Conservation (phyloP, 179 eudicot genomes). For the Spergularia azorica region DNA sequence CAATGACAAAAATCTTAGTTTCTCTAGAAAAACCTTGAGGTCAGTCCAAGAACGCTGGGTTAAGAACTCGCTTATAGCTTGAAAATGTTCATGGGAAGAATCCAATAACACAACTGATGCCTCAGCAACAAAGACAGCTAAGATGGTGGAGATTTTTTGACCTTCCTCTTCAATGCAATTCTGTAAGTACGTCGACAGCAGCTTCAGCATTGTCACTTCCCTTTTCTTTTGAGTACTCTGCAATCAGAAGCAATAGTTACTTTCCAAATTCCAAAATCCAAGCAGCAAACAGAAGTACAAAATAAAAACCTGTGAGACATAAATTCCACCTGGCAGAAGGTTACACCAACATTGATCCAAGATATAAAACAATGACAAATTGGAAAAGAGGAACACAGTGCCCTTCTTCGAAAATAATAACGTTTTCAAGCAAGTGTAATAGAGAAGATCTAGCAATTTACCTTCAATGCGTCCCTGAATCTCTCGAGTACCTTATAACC, state of each 20-base stretch:
- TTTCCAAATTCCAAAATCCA: background rate
- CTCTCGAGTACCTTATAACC: constrained; percentile 80
- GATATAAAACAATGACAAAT: background rate
- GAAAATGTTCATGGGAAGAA: constrained; percentile 66
- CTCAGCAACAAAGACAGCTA: constrained; percentile 85
- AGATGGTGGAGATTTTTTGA: constrained; percentile 76
- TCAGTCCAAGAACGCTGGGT: constrained; percentile 51
- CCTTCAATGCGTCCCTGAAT: constrained; percentile 78
- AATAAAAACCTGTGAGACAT: background rate
- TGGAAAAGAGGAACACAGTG: background rate
- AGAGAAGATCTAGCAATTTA: constrained; percentile 29
- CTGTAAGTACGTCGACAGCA: constrained; percentile 69
- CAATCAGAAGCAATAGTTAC: constrained; percentile 16
- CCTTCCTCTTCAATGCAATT: constrained; percentile 76
- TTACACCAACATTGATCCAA: background rate
- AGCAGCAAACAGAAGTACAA: background rate
- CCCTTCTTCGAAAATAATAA: background rate
- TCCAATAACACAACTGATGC: constrained; percentile 81
- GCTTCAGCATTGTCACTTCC: constrained; percentile 61
- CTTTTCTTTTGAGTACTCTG: constrained; percentile 77
- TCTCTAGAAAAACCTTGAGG: constrained; percentile 53
- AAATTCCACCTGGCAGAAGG: background rate
- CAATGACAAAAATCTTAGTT: constrained; percentile 1
- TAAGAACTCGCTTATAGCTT: constrained; percentile 62
- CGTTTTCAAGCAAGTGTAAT: background rate